Conservation (phyloP, 371 early-diverging fungal genomes). For the Dichotomocladium elegans region DNA sequence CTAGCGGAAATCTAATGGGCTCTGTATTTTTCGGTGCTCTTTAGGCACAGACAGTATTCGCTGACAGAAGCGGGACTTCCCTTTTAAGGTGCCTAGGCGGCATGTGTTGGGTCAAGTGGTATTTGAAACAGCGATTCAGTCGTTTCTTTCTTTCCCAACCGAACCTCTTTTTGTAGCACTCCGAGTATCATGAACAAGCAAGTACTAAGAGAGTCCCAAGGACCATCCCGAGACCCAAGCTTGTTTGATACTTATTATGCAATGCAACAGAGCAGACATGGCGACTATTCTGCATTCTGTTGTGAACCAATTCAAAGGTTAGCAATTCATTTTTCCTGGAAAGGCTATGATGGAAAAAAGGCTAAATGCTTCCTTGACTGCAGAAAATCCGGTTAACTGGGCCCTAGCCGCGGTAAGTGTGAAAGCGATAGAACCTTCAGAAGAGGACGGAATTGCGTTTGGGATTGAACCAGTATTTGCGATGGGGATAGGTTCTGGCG, state of each 20-base stretch:
- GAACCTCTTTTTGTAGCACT: no score
- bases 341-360: background rate
- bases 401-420: slow-evolving; percentile 43
- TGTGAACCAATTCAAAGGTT: slow-evolving; percentile 23
- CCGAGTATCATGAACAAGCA: slow-evolving; percentile 8
- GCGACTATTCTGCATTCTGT: slow-evolving; percentile 13
- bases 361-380: slow-evolving; percentile 1
- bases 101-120: no score
- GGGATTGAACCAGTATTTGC: slow-evolving; percentile 6
- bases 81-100: no score
- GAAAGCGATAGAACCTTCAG: slow-evolving; percentile 19
- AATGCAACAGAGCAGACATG: slow-evolving; percentile 6
- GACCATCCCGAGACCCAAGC: background rate
- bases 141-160: no score
- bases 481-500: slow-evolving; percentile 21
- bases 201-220: no score
- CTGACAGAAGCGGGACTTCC: no score
- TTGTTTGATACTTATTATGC: background rate
- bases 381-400: slow-evolving; percentile 57
- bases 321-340: background rate
- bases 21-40: no score
- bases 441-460: no score
- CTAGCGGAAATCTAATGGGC: no score
- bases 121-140: no score
- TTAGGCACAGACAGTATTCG: no score